phyloP scores from a whole-genome alignment of 257 asterid species.

The Osmanthus fragrans region DNA sequence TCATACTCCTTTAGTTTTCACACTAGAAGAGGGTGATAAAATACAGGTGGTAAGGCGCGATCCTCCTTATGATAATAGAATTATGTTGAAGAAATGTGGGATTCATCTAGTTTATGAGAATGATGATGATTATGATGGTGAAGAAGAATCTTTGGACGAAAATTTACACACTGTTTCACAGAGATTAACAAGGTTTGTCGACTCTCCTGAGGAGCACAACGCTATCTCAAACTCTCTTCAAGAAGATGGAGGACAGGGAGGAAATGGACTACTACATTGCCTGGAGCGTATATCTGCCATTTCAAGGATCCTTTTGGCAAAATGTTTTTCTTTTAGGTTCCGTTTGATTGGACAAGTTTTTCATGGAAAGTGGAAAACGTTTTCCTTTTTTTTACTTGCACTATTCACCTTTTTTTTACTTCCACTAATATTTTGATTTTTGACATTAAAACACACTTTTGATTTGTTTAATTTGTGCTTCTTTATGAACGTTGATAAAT shows the following conservation, averaged over 20 bases:
- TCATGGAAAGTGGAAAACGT: too few relatives aligned
- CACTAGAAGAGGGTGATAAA: slow-evolving; percentile 29
- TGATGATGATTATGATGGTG: slow-evolving; percentile 36
- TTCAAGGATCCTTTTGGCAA: background rate
- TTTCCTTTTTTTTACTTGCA: too few relatives aligned
- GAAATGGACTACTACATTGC: background rate
- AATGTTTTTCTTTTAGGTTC: background rate
- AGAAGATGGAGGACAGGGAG: background rate
- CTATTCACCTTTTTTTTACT: too few relatives aligned
- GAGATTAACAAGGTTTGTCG: slow-evolving; percentile 24
- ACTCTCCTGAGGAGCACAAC: background rate
- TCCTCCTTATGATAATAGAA: slow-evolving; percentile 17
- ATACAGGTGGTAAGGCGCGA: slow-evolving; percentile 23
- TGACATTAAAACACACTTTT: too few relatives aligned
- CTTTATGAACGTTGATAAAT: too few relatives aligned
- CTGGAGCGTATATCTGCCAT: background rate
- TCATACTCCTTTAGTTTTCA: slow-evolving; percentile 2
- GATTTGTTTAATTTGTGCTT: too few relatives aligned
- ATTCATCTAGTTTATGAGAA: slow-evolving; percentile 29
- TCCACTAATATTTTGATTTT: too few relatives aligned
- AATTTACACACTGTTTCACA: slow-evolving; percentile 25
- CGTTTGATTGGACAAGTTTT: too few relatives aligned
- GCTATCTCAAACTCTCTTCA: background rate
- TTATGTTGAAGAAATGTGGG: slow-evolving; percentile 33
- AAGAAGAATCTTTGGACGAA: slow-evolving; percentile 29